phyloP scores from a whole-genome alignment of 2,329 filamentous ascomycete species.

The Venturia effusa region DNA sequence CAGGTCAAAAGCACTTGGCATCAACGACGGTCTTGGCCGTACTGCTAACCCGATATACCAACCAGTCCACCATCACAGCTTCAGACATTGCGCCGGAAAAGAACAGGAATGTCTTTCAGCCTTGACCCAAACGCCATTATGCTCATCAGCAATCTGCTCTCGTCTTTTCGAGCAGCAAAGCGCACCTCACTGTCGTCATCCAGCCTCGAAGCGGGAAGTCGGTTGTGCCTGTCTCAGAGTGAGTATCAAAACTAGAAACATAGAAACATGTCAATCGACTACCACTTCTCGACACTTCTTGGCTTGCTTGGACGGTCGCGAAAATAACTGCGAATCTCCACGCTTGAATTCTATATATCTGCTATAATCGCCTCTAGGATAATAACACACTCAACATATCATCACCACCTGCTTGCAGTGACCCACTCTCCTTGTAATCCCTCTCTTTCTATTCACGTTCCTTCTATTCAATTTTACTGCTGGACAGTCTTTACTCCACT shows the following conservation, averaged over 20 bases:
- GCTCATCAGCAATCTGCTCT: neutral
- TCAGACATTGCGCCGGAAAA: neutral
- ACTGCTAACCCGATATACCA: neutral
- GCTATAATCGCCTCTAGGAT: neutral
- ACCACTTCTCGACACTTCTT: conserved; percentile 5
- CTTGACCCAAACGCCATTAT: neutral
- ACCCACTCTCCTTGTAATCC: neutral
- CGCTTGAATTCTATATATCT: conserved; percentile 4
- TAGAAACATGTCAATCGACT: conserved; percentile 9
- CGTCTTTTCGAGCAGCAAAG: neutral
- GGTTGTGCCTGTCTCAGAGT: neutral
- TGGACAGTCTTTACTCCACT: conserved; percentile 8
- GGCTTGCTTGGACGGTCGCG: conserved; percentile 4
- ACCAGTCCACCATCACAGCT: neutral
- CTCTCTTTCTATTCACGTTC: conserved; percentile 9
- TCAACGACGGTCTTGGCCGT: neutral
- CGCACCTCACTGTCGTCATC: neutral
- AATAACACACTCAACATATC: neutral
- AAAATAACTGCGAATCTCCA: conserved; percentile 1
- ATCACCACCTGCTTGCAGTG: conserved; percentile 8
- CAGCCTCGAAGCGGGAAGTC: neutral
- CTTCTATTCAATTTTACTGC: conserved; percentile 6
- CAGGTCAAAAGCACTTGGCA: neutral
- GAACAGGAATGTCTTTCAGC: neutral
- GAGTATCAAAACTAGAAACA: conserved; percentile 10